Conservation (phyloP, 805 yeast genomes). For the Cyberlindnera meyerae region DNA sequence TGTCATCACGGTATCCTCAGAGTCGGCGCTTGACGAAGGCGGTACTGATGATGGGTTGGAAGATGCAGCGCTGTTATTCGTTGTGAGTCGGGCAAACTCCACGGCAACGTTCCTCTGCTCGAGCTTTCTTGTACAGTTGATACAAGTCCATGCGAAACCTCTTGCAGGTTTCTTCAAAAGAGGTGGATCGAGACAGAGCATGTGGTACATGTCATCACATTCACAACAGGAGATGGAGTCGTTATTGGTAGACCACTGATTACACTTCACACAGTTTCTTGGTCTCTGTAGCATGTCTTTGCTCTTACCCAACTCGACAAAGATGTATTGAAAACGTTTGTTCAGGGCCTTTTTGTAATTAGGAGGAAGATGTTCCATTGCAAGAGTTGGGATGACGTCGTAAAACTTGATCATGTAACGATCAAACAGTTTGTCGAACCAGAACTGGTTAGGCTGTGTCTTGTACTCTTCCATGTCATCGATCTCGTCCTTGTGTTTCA, state of each 20-base stretch:
- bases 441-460: conserved; percentile 63
- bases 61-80: background rate
- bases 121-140: conserved; percentile 57
- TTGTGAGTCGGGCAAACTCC: conserved; percentile 9
- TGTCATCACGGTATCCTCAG: background rate
- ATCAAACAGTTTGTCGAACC: conserved; percentile 82
- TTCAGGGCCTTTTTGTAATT: conserved; percentile 57
- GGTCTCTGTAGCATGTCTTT: conserved; percentile 61
- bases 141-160: conserved; percentile 91
- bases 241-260: conserved; percentile 67
- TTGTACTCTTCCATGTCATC: conserved; percentile 46
- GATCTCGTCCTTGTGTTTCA: conserved; percentile 64
- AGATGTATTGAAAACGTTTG: conserved; percentile 67
- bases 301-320: conserved; percentile 64
- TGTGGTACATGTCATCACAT: conserved; percentile 67
- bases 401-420: conserved; percentile 79
- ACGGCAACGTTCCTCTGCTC: conserved; percentile 18
- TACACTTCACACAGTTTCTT: conserved; percentile 67
- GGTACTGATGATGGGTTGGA: background rate
- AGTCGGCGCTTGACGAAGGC: background rate
- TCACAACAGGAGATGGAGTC: conserved; percentile 80
- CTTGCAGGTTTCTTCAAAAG: conserved; percentile 71
- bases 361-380: conserved; percentile 52
- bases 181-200: conserved; percentile 85
- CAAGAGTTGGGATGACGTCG: conserved; percentile 64